A percentile compares a stretch with the other conserved stretches of the same genome.
These are phyloP conservation scores for Pleurotus eryngii DNA, from an alignment of 768 basidiomycete genomes.

Conservation along the genomic window DNA sequence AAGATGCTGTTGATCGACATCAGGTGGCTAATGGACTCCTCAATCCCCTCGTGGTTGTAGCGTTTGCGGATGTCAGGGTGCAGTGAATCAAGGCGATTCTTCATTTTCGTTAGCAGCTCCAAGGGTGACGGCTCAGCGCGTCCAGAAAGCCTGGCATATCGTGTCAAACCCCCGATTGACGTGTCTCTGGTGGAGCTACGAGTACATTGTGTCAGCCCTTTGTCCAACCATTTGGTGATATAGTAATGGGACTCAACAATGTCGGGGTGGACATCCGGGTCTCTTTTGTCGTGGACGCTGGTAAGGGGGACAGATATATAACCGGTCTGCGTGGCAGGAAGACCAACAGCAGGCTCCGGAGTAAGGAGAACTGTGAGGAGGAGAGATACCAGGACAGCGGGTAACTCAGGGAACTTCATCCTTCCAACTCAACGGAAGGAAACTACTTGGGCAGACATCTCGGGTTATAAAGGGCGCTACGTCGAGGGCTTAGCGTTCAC, in stretches of 20 bases:
- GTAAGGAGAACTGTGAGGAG: conserved; percentile 2
- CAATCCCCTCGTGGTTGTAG: conserved; percentile 6
- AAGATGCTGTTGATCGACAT: conserved; percentile 1
- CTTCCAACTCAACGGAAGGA: neutral
- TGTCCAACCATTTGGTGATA: neutral
- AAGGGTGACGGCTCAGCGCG: conserved; percentile 2
- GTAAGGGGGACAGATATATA: conserved; percentile 3
- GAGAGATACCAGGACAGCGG: conserved; percentile 3
- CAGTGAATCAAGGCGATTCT: conserved; percentile 1
- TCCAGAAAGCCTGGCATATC: conserved; percentile 1
- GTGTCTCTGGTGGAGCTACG: conserved; percentile 6
- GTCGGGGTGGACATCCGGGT: neutral
- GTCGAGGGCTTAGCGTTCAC: neutral
- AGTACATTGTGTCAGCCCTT: neutral
- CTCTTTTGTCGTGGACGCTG: neutral
- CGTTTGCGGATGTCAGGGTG: conserved; percentile 2
- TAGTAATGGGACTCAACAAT: neutral
- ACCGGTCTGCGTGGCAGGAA: neutral
- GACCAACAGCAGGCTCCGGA: neutral
- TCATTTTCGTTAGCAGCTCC: conserved; percentile 2
- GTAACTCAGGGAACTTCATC: conserved; percentile 1
- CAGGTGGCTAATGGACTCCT: conserved; percentile 1
- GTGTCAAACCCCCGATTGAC: conserved; percentile 5
- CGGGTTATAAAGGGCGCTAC: conserved; percentile 4
- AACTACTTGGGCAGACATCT: neutral